A percentile compares a stretch with the other conserved stretches of the same genome.
Conservation (phyloP, 441 rosid species). For the Croton setiger region DNA sequence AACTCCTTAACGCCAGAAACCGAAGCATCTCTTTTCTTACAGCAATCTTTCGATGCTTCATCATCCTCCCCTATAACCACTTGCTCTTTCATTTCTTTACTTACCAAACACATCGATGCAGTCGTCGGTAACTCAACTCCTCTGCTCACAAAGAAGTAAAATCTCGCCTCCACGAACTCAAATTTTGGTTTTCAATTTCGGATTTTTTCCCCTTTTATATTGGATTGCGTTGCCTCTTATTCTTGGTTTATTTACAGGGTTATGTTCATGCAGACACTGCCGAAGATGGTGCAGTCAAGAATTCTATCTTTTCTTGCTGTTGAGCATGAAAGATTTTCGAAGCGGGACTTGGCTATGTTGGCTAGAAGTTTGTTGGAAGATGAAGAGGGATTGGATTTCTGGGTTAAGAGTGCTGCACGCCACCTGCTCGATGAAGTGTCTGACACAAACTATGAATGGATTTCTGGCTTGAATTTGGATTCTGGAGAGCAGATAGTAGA, state of each 20-base stretch:
- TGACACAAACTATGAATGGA: conserved; percentile 35
- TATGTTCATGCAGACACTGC: conserved; percentile 63
- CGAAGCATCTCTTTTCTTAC: conserved; percentile 67
- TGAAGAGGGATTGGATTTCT: conserved; percentile 41
- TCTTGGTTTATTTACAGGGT: conserved; percentile 37
- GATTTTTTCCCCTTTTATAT: background rate
- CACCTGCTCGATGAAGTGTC: conserved; percentile 63
- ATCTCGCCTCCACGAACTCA: background rate
- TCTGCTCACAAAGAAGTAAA: conserved; percentile 36
- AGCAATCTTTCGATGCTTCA: conserved; percentile 41
- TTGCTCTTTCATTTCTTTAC: conserved; percentile 58
- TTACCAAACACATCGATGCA: conserved; percentile 34
- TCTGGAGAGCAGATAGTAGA: conserved; percentile 31
- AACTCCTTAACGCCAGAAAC: conserved; percentile 59
- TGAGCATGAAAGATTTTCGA: conserved; percentile 48
- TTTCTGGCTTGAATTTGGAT: conserved; percentile 39
- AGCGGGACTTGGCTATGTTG: conserved; percentile 39
- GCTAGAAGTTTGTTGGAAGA: conserved; percentile 42
- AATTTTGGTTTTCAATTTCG: background rate
- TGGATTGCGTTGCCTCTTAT: conserved; percentile 17
- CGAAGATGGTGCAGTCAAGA: conserved; percentile 56
- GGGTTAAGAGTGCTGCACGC: conserved; percentile 66
- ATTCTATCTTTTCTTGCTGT: conserved; percentile 56
- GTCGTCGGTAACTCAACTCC: conserved; percentile 28
- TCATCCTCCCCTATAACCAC: conserved; percentile 48